Evolutionary conservation across 1,284 basidiomycete species (phyloP), one percentile per base, ranked within the genome.

Genomic region (Microbotryum violaceum): DNA sequence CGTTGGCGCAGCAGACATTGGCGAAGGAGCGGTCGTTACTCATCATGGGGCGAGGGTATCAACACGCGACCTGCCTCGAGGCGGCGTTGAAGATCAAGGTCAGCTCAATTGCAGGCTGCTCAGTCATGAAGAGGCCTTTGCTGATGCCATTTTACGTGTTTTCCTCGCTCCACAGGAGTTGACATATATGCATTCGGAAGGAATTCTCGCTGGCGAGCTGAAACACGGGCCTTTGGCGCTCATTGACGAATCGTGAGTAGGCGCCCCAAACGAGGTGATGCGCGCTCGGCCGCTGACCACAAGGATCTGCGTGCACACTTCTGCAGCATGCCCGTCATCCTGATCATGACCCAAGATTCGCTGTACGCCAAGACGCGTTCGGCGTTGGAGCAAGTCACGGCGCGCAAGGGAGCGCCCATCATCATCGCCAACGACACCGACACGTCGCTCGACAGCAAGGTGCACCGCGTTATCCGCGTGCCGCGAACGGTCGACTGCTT

Each of bases 61-160:
- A 99, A 84, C 91, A 77, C 72, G 94, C 96, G 12, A 98, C 96
- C 20, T 97, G 93, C 77, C 82, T 99, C 60, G 96, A 99, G 77
- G 96, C 92, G 67, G 96, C 96, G 3, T 80, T 99, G 70, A 99
- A 99, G 83, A 98, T 99, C 81, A 99, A 99, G 81, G 96, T 42
- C 37, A 98, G 81, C 60, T 70, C 49, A 85, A 83, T 61, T 91
- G 92, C 78, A 88, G 91, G 86, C 18, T 18, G 37, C 16, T 16
- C 37, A 18, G 37, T 18, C 37, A 42, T 18, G 16, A 42, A 42
- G 37, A 42, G 12, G 37, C 14, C 37, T 42, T 16, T 42, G 37
- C 37, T 89, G 91, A 76, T 89, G 86, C 51, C 89, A 92, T 77
- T 89, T 87, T 82, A 67, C 60, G 77, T 73, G 46, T 7, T 56